Base-by-base conservation (phyloP, 768 basidiomycete genomes). In the Kwoniella botswanensis region DNA sequence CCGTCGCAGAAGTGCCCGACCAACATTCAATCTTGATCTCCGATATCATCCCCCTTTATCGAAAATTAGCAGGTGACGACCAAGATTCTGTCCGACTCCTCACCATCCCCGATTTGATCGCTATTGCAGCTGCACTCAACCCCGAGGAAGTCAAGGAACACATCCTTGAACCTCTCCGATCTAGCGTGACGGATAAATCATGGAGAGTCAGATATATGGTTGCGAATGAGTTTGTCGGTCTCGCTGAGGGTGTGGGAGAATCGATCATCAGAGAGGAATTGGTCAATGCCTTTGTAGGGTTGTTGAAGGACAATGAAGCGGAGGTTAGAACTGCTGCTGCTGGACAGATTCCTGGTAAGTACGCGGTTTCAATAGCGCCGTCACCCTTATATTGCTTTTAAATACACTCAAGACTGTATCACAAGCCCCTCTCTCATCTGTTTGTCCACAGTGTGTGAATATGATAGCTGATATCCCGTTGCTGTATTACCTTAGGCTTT, bases 131-230 rank as follows among this genome's bases (percentile, higher is more conserved):
- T 80, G 89, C 91, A 73, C 88, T 99, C 71, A 86, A 89, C 10
- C 91, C 93, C 2, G 85, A 90, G n/a, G 95, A 98, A 85, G 90
- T 94, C 53, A 94, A 94, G 82, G 92, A 93, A 68, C 91, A 96
- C 74, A 85, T 98, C 26, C 86, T 94, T 73, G 90, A 91, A 74
- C 92, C 95, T 83, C 90, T 98, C 77, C 89, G 93, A 79, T 88
- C 91, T 71, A 92, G 92, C 74, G 90, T 97, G 60, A 87, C 90
- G 12, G 97, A 99, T 84, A 97, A 98, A 87, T 96, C 94, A 82
- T 99, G 97, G 97, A 88, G 97, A 75, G 97, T 99, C 64, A 87
- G 97, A 82, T 99, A 98, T 84, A 98, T 98, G 95, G 94, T 94
- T 17, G 96, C 95, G 2, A 93, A 89, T 73, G 93, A 98, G 83